Percentiles rank a stretch among this genome's conserved stretches.
These are phyloP conservation scores for Penicillium sp. DNA, from an alignment of 2,329 filamentous ascomycete genomes.

Conservation along the genomic window DNA sequence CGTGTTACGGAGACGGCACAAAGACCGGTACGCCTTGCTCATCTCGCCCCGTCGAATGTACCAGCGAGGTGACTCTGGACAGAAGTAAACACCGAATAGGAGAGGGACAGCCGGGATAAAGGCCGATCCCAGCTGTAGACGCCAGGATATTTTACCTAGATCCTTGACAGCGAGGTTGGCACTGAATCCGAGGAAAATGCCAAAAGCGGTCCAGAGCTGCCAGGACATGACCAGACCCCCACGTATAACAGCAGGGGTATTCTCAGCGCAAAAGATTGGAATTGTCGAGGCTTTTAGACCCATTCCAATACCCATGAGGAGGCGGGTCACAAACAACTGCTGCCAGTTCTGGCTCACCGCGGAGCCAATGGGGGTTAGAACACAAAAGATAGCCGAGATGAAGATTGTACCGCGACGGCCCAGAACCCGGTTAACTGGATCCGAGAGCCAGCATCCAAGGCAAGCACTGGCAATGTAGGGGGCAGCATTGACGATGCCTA, in stretches of 20 bases:
- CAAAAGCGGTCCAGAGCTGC: conserved; percentile 50
- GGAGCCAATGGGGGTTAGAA: conserved; percentile 61
- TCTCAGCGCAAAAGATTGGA: conserved; percentile 49
- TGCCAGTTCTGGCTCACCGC: conserved; percentile 53
- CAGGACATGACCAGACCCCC: conserved; percentile 51
- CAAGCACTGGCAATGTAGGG: conserved; percentile 47
- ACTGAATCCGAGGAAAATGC: conserved; percentile 58
- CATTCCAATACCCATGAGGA: conserved; percentile 55
- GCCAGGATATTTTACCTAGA: conserved; percentile 52
- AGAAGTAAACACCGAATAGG: conserved; percentile 50
- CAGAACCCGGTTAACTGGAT: conserved; percentile 51
- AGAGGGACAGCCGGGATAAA: conserved; percentile 58
- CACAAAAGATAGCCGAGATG: conserved; percentile 53
- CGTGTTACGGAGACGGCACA: conserved; percentile 50
- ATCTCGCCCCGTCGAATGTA: conserved; percentile 59
- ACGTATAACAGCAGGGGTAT: conserved; percentile 47
- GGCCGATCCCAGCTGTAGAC: conserved; percentile 56
- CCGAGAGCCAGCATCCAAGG: conserved; percentile 58
- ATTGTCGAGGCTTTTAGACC: conserved; percentile 52
- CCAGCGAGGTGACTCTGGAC: conserved; percentile 59
- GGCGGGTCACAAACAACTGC: conserved; percentile 49
- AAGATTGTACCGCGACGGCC: conserved; percentile 60
- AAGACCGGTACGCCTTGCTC: conserved; percentile 51
- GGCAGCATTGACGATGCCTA: conserved; percentile 58
- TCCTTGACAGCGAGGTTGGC: conserved; percentile 58